A percentile compares a stretch with the other conserved stretches of the same genome.
Evolutionary conservation across 768 basidiomycete genomes (phyloP).

Genomic region (Clitopilus passeckerianus): DNA sequence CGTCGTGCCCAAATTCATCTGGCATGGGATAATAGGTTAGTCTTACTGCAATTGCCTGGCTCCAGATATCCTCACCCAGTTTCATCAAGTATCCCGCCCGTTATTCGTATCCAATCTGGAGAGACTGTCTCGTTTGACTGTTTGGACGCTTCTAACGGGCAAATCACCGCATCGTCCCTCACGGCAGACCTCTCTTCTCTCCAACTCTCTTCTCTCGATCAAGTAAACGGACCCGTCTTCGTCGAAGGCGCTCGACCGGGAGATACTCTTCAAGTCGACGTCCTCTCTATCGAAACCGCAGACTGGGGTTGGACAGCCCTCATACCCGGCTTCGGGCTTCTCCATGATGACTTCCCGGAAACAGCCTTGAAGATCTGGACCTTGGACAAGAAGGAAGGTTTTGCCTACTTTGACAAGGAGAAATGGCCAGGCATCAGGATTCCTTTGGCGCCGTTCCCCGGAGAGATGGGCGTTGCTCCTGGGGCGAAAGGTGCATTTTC

Average conservation of each 20-base stretch:
- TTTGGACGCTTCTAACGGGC: conserved; percentile 60
- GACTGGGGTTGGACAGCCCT: conserved; percentile 62
- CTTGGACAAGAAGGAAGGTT: conserved; percentile 32
- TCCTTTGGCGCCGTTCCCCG: conserved; percentile 52
- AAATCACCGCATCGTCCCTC: conserved; percentile 42
- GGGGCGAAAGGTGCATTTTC: conserved; percentile 46
- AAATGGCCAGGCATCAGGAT: conserved; percentile 37
- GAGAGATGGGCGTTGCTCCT: conserved; percentile 61
- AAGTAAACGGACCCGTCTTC: conserved; percentile 57
- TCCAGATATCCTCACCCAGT: not conserved
- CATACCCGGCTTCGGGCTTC: conserved; percentile 55
- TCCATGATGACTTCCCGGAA: conserved; percentile 49
- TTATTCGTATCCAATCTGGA: conserved; percentile 44
- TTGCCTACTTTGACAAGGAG: conserved; percentile 45
- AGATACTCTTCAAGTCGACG: conserved; percentile 57
- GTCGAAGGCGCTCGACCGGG: conserved; percentile 47
- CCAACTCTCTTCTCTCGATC: conserved; percentile 44
- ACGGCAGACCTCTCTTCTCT: conserved; percentile 28
- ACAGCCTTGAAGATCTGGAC: conserved; percentile 53
- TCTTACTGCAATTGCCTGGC: not conserved
- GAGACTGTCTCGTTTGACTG: conserved; percentile 54
- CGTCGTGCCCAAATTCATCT: conserved; percentile 48
- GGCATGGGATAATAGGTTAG: conserved; percentile 58
- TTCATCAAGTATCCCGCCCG: conserved; percentile 42
- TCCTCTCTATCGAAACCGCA: conserved; percentile 45